Evolutionary conservation across 2,329 filamentous ascomycete genomes (phyloP).

Genomic region (Lasiodiplodia hormozganensis): DNA sequence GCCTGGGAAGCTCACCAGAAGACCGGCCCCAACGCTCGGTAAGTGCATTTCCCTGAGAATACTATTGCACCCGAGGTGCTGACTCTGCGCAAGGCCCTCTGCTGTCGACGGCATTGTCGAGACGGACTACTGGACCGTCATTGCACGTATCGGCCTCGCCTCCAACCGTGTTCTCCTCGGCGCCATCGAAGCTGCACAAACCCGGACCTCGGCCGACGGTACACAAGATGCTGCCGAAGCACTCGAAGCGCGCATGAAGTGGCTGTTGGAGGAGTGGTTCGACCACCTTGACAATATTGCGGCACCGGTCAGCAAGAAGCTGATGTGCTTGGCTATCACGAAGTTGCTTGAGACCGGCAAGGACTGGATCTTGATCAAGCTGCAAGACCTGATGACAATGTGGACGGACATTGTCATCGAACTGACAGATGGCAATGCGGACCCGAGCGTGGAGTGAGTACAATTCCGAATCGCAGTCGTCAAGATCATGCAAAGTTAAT

Average conservation of each 20-base stretch:
- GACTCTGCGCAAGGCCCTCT: conserved; percentile 57
- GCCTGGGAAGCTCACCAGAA: conserved; percentile 75
- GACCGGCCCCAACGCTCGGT: conserved; percentile 69
- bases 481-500: conserved; percentile 8
- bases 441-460: conserved; percentile 48
- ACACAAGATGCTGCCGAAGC: conserved; percentile 39
- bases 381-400: conserved; percentile 77
- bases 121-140: conserved; percentile 83
- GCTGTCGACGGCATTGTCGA: conserved; percentile 77
- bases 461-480: too few relatives aligned
- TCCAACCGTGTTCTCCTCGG: conserved; percentile 72
- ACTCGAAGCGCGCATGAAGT: conserved; percentile 50
- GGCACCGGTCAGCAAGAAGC: conserved; percentile 70
- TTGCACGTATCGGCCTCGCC: conserved; percentile 78
- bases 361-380: conserved; percentile 62
- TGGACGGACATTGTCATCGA: conserved; percentile 76
- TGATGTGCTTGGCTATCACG: conserved; percentile 76
- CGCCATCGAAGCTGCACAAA: conserved; percentile 51
- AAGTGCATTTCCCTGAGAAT: neutral
- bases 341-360: conserved; percentile 71
- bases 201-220: conserved; percentile 31
- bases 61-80: neutral
- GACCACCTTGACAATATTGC: conserved; percentile 72
- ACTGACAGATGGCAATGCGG: conserved; percentile 66
- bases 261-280: conserved; percentile 69